Conservation (phyloP, 805 yeast genomes). For the Wickerhamiella kazuoi region DNA sequence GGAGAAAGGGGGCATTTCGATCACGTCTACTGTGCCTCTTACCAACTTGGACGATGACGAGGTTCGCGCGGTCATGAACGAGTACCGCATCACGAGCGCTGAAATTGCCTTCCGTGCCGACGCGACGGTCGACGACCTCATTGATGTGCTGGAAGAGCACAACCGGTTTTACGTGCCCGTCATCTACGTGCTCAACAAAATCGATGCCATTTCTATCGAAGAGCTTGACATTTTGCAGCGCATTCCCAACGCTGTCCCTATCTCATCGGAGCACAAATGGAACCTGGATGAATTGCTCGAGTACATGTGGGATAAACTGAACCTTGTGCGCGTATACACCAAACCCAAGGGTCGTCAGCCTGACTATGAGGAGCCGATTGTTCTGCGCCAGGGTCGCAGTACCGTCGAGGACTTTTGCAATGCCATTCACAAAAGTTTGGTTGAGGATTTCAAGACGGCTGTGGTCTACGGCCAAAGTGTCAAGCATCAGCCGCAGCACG, state of each 20-base stretch:
- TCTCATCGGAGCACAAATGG: slow-evolving; percentile 93
- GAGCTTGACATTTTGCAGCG: slow-evolving; percentile 79
- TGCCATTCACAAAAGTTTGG: slow-evolving; percentile 84
- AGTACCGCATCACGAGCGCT: slow-evolving; percentile 87
- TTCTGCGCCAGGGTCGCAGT: slow-evolving; percentile 62
- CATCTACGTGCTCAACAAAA: slow-evolving; percentile 82
- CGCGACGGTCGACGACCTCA: slow-evolving; percentile 92
- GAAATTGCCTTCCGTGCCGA: slow-evolving; percentile 94
- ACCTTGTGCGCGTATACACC: slow-evolving; percentile 87
- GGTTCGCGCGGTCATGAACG: slow-evolving; percentile 88
- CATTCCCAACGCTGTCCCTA: slow-evolving; percentile 95
- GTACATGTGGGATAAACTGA: slow-evolving; percentile 85
- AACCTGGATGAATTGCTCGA: slow-evolving; percentile 87
- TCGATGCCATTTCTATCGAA: slow-evolving; percentile 85
- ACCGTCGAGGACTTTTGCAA: slow-evolving; percentile 92
- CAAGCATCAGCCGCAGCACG: slow-evolving; percentile 94
- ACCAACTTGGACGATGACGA: slow-evolving; percentile 87
- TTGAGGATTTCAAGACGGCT: slow-evolving; percentile 85
- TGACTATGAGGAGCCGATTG: slow-evolving; percentile 90
- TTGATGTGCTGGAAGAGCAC: slow-evolving; percentile 81
- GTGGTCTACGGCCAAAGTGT: slow-evolving; percentile 78
- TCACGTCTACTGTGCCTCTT: slow-evolving; percentile 82
- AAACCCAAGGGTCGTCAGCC: slow-evolving; percentile 92
- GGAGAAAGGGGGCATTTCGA: slow-evolving; percentile 89
- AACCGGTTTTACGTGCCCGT: slow-evolving; percentile 92